Percentiles rank a stretch among this genome's conserved stretches.
These are phyloP conservation scores for Fusarium sarcochroum DNA, from an alignment of 2,329 filamentous ascomycete genomes.

Conservation along the genomic window DNA sequence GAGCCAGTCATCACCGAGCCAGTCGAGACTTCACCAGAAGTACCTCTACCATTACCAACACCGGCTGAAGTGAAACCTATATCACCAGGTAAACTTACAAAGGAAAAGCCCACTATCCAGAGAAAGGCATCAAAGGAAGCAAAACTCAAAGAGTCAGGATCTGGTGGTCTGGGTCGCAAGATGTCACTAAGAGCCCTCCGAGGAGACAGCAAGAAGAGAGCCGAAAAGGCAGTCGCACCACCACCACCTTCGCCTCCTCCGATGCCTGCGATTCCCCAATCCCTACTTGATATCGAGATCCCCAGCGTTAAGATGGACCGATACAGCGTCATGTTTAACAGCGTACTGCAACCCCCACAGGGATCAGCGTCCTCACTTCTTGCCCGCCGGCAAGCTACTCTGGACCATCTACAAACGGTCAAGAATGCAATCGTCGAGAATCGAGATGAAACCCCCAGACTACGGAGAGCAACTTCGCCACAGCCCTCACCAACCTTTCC, in stretches of 20 bases:
- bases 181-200: constrained; percentile 46
- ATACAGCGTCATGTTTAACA: constrained; percentile 94
- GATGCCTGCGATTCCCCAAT: constrained; percentile 39
- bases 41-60: constrained; percentile 16
- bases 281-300: constrained; percentile 81
- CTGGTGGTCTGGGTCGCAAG: constrained; percentile 46
- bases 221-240: constrained; percentile 33
- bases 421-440: constrained; percentile 60
- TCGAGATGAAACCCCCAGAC: constrained; percentile 50
- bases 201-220: constrained; percentile 42
- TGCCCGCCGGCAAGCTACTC: constrained; percentile 70
- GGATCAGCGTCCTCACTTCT: constrained; percentile 58
- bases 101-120: constrained; percentile 27
- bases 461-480: constrained; percentile 65
- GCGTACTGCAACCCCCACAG: constrained; percentile 70
- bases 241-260: constrained; percentile 41
- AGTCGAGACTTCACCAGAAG: constrained; percentile 13
- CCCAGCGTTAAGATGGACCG: constrained; percentile 85
- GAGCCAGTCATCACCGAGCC: constrained; percentile 50
- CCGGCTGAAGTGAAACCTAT: constrained; percentile 16
- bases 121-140: constrained; percentile 34
- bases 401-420: constrained; percentile 70
- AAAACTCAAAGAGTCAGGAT: constrained; percentile 37
- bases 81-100: constrained; percentile 30
- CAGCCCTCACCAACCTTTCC: constrained; percentile 62